Conservation (phyloP, 306 rosid species). For the Delonix regia region DNA sequence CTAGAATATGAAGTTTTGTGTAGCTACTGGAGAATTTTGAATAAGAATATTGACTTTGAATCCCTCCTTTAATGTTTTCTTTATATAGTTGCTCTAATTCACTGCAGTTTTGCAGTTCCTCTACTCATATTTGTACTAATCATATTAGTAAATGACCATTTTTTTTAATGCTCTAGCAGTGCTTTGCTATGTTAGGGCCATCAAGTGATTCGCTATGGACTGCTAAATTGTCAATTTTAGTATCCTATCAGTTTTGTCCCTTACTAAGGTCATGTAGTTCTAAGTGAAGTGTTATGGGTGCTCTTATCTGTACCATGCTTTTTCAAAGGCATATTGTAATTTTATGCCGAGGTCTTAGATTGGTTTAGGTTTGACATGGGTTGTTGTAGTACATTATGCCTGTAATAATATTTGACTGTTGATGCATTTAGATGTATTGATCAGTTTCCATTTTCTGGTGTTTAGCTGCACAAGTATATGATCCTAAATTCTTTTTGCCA, state of each 20-base stretch:
- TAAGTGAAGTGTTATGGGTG: neutral
- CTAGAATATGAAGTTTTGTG: constrained; percentile 7
- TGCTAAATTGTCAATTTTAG: neutral
- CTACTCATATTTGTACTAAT: neutral
- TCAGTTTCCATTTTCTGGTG: too few relatives aligned
- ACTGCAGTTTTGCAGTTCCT: neutral
- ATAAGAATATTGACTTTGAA: neutral
- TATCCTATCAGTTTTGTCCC: neutral
- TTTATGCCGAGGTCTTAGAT: neutral
- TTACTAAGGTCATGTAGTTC: neutral
- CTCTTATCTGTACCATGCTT: neutral
- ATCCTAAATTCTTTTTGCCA: too few relatives aligned
- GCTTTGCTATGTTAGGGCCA: neutral
- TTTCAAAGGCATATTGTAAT: neutral
- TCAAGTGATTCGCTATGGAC: neutral
- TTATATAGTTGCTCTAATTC: neutral
- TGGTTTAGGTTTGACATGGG: neutral
- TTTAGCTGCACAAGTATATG: too few relatives aligned
- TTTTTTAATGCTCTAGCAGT: too few relatives aligned
- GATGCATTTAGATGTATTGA: neutral
- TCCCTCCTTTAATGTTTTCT: too few relatives aligned
- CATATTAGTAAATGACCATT: neutral
- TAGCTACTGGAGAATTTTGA: neutral
- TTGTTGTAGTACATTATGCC: neutral
- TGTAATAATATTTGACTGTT: neutral